Base-by-base conservation (phyloP, 140 eudicot genomes). In the Stevia rebaudiana region DNA sequence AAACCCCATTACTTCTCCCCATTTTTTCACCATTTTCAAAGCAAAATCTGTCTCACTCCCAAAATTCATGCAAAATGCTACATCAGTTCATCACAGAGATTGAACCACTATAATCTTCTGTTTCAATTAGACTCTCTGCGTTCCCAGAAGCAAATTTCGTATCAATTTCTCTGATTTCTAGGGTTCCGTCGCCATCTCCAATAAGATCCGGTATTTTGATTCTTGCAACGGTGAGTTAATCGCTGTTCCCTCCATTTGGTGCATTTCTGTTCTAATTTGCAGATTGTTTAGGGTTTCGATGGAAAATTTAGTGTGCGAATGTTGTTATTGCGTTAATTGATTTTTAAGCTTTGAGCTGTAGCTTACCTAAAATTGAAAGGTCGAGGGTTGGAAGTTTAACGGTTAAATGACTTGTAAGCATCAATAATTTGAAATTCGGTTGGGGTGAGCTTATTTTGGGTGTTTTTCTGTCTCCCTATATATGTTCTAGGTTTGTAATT, bases 141-240 rank as follows among this genome's bases (percentile, higher is more conserved):
- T 24, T 50, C 53, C 63, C 15, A 11, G 46, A 30, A 46, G 44
- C 58, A 64, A 39, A 35, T 37, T 58, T 7, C 36, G 42, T 9
- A 49, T 61, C 70, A 49, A 61, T 36, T 40, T 40, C 21, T 36
- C 24, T 65, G 43, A 12, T 56, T 65, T 64, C 53, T 73, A 65
- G 78, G 72, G 73, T 17, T 65, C 51, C 22, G 42, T 73, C 35
- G 39, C 49, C 68, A 31, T 18, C 70, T 71, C 24, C 36, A 39
- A 63, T 28, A 53, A 64, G 78, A 73, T 73, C 78, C 52, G 67
- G 35, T 36, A 67, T 64, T 73, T 64, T 16, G 46, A 43, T 41
- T 46, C 33, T 36, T 44, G 36, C 23, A 65, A 21, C 46, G 78
- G 78, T 65, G 60, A 73, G 78, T 73, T 65, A 15, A 55, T 55